Evolutionary conservation across 352 stramenopile genomes (phyloP), one percentile per base, ranked within the genome.

Genomic region (Paralagenidium karlingii): DNA sequence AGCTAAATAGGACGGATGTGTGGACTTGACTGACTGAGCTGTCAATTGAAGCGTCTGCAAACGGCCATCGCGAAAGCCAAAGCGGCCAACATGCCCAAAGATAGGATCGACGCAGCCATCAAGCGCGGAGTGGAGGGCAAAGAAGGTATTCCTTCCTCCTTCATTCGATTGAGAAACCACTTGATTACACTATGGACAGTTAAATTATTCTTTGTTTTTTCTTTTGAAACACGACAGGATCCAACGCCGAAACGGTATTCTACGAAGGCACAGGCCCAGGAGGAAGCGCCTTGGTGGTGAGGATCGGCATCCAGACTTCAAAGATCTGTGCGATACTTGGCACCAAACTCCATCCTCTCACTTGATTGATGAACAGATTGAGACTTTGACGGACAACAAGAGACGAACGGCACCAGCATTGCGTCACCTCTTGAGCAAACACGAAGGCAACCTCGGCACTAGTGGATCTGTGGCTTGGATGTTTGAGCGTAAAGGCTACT

Each of bases 301-400:
- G n/a, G n/a, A n/a, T n/a, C n/a, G n/a, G n/a, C n/a, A n/a, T n/a
- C n/a, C n/a, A n/a, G n/a, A n/a, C n/a, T n/a, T 33, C 28, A 13
- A 13, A 13, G 13, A 13, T 13, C 16, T 13, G 28, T 33, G 13
- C 13, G 28, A 13, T 16, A 33, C 28, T n/a, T n/a, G n/a, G n/a
- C n/a, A n/a, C n/a, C n/a, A n/a, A n/a, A n/a, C 12, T 40, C n/a
- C 16, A 15, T 16, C 27, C 18, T 51, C 27, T 41, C n/a, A n/a
- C n/a, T n/a, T n/a, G n/a, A n/a, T 24, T 40, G 26, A 12, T 20
- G 12, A 28, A 1, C 47, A 88, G 75, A 86, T 89, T 42, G 76
- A 89, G 50, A 84, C 71, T 39, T 49, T 89, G 47, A 89, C 76
- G 12, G 71, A 89, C 56, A 89, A 89, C 51, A 82, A 83, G 38